Base-by-base conservation (phyloP, 108 stramenopile genomes). In the Fragilariopsis cylindrus region DNA sequence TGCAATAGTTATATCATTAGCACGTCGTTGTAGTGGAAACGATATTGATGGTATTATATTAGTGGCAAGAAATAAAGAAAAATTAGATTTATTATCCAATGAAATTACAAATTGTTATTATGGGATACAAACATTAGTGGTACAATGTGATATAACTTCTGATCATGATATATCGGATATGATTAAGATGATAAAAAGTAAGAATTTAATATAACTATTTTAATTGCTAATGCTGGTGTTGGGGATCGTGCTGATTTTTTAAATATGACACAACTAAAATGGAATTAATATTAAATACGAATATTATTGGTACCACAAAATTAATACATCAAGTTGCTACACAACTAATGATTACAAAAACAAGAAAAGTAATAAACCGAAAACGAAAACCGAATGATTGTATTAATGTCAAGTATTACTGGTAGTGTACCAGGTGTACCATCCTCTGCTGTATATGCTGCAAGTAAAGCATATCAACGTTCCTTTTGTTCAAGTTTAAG, bases 381-480 rank as follows among this genome's bases (percentile, higher is more conserved):
- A 9, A 52, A 13, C 12, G 50, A 52, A 13, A 13, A 52, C 45
- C 45, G 45, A 21, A 63, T 30, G 30, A 30, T 63, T n/a, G 40
- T 45, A 15, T 9, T 63, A 9, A 44, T 63, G 8, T 41, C 39
- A n/a, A 45, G 43, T 44, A 45, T 63, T 44, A 3, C 45, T 42
- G 62, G 62, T 4, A 15, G 16, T 44, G 4, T 63, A 3, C 62
- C 62, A 44, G 62, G 62, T 45, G 40, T 41, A 42, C 39, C 62
- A n/a, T 42, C 43, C 6, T 63, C 39, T 7, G 42, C 62, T n/a
- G 62, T 63, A 12, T 63, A 63, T 15, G 62, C 62, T 40, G 62
- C 62, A 42, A 63, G 15, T 44, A 63, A 63, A 44, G 62, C 62
- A 2, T 63, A 45, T 44, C 62, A 63, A 44, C 11, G 62, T n/a